Base-by-base conservation (phyloP, 495 filamentous ascomycete genomes). In the Podospora fimiseda region DNA sequence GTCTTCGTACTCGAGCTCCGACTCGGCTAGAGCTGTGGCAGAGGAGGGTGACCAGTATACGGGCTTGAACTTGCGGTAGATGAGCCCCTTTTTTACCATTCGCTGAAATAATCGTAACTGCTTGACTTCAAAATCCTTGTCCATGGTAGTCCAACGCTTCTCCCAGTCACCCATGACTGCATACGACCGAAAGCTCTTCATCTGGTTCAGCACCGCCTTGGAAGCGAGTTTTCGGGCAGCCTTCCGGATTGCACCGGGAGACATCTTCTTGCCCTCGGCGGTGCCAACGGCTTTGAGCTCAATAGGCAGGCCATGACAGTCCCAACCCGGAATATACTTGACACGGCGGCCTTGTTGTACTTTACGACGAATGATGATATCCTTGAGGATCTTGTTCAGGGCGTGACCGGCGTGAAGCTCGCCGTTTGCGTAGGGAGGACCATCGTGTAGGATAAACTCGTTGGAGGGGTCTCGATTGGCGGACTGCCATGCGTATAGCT, bases 1-100 rank as follows among this genome's bases (percentile, higher is more conserved):
- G 5, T 95, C 87, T 52, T 87, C 85, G 63, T 97, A 99, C 65
- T 99, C 93, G 48, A 99, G 71, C 70, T 99, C 93, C 0, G 94
- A 91, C 70, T 99, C 93, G 5, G 93, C 93, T 40, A 99, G 74
- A 2, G 93, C 93, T 13, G 89, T 97, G 8, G 84, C 80, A 0
- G 90, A 92, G 2, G 88, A 93, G 3, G 90, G 90, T 16, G 87
- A 92, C 93, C 93, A 99, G 67, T 96, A 95, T 1, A 99, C 93
- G 0, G 93, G 93, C 67, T 95, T 95, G 63, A 83, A 88, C 53
- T 84, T 80, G 37, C 92, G 81, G 64, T 93, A 94, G 46, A 99
- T 88, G 20, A 99, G 65, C 19, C 89, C 89, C 40, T 83, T 86
- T 52, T 82, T 80, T 16, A 89, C 82, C 89, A 99, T 90, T 56